Conservation (phyloP, 352 stramenopile genomes). For the Phytophthora colocasiae region DNA sequence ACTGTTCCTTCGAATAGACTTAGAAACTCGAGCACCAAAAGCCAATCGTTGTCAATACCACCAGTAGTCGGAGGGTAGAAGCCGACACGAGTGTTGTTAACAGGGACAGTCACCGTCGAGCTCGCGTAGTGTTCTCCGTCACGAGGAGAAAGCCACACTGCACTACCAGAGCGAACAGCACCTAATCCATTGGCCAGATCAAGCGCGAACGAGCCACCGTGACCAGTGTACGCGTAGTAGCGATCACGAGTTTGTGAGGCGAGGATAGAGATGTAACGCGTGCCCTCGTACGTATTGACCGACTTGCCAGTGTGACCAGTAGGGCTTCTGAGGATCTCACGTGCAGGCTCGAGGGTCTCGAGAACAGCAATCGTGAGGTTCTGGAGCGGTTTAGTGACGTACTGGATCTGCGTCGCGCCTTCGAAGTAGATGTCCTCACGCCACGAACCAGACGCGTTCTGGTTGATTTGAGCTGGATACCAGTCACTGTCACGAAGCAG, state of each 20-base stretch:
- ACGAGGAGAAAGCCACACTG: not conserved
- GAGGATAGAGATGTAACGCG: not conserved
- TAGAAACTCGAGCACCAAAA: not conserved
- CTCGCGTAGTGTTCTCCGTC: not conserved
- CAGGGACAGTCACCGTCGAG: not conserved
- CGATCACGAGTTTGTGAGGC: not conserved
- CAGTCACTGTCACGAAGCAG: not conserved
- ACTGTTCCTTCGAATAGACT: not conserved
- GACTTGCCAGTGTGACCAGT: not conserved
- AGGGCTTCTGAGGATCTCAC: not conserved
- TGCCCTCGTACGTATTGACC: not conserved
- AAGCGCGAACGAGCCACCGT: not conserved
- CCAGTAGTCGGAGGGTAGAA: not conserved
- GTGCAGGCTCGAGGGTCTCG: not conserved
- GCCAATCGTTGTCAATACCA: not conserved
- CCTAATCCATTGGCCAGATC: not conserved
- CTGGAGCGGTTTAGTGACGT: not conserved
- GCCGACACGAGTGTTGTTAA: not conserved
- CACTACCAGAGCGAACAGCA: not conserved
- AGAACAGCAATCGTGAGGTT: not conserved
- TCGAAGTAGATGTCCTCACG: not conserved
- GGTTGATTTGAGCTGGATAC: not conserved
- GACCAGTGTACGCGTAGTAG: not conserved
- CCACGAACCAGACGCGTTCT: not conserved
- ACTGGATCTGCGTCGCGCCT: not conserved